phyloP scores from a whole-genome alignment of 768 basidiomycete genomes.

The Mycena crocata region DNA sequence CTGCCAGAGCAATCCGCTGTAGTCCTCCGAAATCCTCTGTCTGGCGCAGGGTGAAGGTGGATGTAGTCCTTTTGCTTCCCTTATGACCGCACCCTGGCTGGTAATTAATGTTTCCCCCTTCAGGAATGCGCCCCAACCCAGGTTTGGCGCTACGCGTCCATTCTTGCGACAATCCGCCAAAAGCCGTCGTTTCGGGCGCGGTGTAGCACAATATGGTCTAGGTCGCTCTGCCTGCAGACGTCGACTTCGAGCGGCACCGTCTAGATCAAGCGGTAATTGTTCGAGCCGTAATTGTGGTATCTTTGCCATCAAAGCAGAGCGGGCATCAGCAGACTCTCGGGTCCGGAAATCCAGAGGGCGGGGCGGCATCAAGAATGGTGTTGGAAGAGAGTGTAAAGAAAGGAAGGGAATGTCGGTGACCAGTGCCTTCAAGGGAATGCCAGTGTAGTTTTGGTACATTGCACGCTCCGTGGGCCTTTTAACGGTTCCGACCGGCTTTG shows the following conservation, averaged over 20 bases:
- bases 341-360: background rate
- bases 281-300: too few species aligned
- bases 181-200: background rate
- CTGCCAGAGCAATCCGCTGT: background rate
- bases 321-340: slow-evolving; percentile 23
- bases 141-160: background rate
- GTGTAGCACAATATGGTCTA: background rate
- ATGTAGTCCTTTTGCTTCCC: background rate
- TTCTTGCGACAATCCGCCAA: slow-evolving; percentile 8
- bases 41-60: background rate
- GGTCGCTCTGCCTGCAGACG: slow-evolving; percentile 24
- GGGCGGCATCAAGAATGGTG: slow-evolving; percentile 10
- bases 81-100: slow-evolving; percentile 9
- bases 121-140: slow-evolving; percentile 25
- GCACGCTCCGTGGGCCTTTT: too few species aligned
- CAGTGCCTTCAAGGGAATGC: slow-evolving; percentile 23
- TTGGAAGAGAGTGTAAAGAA: background rate
- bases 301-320: slow-evolving; percentile 24
- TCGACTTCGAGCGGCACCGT: background rate
- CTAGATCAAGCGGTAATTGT: background rate
- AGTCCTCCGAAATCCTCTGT: background rate
- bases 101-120: slow-evolving; percentile 22
- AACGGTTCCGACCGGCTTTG: too few species aligned
- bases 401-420: background rate
- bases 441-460: background rate